These are phyloP conservation scores for Ophiosphaerella herpotricha DNA, from an alignment of 2,329 filamentous ascomycete genomes.

Conservation along the genomic window DNA sequence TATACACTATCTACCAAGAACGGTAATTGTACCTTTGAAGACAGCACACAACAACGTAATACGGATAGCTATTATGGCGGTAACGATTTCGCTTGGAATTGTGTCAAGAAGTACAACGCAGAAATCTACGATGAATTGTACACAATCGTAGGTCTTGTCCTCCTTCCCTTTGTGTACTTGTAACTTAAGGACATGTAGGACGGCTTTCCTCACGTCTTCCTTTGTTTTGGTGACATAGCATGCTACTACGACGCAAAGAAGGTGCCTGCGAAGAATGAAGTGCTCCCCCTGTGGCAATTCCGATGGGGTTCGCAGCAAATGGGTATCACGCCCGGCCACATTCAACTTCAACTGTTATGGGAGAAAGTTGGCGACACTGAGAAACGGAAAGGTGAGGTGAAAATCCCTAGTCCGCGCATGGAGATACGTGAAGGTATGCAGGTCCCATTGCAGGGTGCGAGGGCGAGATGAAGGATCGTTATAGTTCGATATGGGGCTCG, in stretches of 20 bases:
- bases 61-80: constrained; percentile 36
- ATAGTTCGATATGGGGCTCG: background rate
- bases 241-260: constrained; percentile 41
- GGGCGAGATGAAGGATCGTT: background rate
- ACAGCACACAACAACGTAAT: constrained; percentile 31
- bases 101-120: constrained; percentile 16
- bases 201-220: constrained; percentile 38
- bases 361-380: constrained; percentile 28
- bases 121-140: constrained; percentile 36
- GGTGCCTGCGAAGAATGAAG: constrained; percentile 20
- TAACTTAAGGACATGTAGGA: constrained; percentile 9
- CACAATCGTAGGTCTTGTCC: constrained; percentile 26
- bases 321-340: constrained; percentile 41
- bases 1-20: constrained; percentile 31
- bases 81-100: constrained; percentile 34
- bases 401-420: constrained; percentile 24
- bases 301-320: constrained; percentile 39
- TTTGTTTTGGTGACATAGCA: constrained; percentile 40
- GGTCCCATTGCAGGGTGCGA: constrained; percentile 24
- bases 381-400: constrained; percentile 16
- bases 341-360: constrained; percentile 38
- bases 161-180: background rate
- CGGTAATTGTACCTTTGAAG: constrained; percentile 41
- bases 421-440: constrained; percentile 22
- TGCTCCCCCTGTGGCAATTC: constrained; percentile 34